Base-by-base conservation (phyloP, 2,329 filamentous ascomycete genomes). In the Aaosphaeria pasadenensis region DNA sequence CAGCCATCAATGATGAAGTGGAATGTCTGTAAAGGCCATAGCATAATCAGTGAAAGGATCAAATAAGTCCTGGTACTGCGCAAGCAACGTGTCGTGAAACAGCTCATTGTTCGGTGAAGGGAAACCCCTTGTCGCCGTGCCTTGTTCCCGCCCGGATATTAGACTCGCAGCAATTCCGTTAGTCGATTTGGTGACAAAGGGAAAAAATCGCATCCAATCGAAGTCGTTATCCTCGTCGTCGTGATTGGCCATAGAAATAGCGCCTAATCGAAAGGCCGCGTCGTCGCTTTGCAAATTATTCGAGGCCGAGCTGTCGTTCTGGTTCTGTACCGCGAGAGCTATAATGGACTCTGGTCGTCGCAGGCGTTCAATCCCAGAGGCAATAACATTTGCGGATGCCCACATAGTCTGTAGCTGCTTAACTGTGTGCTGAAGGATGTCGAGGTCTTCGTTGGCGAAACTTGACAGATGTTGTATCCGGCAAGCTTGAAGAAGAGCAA, bases 191-290 rank as follows among this genome's bases (percentile, higher is more conserved):
- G 55, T 52, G 6, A 55, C 50, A 17, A 59, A 59, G 1, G 57
- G 57, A 29, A 59, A 59, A 33, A 59, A 59, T 11, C 57, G 57
- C 53, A 59, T 50, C 57, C 57, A 59, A 36, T 59, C 55, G 30
- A 59, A 59, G 7, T 45, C 44, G 11, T 54, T 51, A 6, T 53
- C 48, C 4, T 31, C 9, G 36, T 44, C 6, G 11, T 11, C 7
- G 4, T 43, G 31, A 30, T 51, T 44, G n/a, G 44, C 7, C 36
- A 28, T 40, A 31, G 11, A 36, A 4, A 38, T 28, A 4, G 28
- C 29, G 31, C 33, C 30, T 24, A 24, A 24, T 24, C 17, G 17
- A 24, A 24, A 24, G 17, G 17, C 17, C 11, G 28, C 5, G 9
- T 39, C 30, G 28, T 11, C 7, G 24, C 7, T 11, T 11, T 4